Base-by-base conservation (phyloP, 257 asterid genomes). In the Asclepias syriaca region DNA sequence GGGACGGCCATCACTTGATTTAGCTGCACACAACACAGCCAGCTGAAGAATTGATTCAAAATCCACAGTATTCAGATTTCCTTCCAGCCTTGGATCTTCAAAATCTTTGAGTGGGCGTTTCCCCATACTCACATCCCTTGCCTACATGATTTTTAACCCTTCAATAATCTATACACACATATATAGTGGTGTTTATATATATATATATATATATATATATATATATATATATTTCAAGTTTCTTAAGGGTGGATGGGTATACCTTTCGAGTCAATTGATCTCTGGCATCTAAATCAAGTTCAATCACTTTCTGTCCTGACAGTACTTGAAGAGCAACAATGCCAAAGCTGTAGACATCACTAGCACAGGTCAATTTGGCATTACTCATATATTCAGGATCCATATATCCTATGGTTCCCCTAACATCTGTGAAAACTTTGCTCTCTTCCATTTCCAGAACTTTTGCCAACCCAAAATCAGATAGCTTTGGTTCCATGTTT, bases 351-450 rank as follows among this genome's bases (percentile, higher is more conserved):
- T 91, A 91, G 71, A 91, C 79, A 66, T 91, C 97, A 81, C 97
- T 87, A 24, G 97, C 96, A 78, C 90, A 74, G 8, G 95, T 89
- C 84, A 91, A 80, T 72, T 86, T 89, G 69, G 96, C 97, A 46
- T 91, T 89, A 76, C 95, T 91, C 97, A 89, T 91, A 64, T 91
- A 91, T 74, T 91, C 97, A 6, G 97, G 97, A 70, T 91, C 96
- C 97, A 91, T 85, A 58, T 91, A 91, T 32, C 95, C 97, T 71
- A 89, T 84, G 40, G 96, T 91, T 68, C 96, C 97, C 5, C 93
- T 82, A 71, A 91, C 90, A 77, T 89, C 96, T 69, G 97, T 86
- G 22, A 75, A 91, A 65, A 87, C 97, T 86, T 86, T 86, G 71
- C 90, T 89, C 83, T 91, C 93, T 40, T 91, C 90, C 88, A 89